These are phyloP conservation scores for Collybia mongolica DNA, from an alignment of 768 basidiomycete species.

Conservation along the genomic window DNA sequence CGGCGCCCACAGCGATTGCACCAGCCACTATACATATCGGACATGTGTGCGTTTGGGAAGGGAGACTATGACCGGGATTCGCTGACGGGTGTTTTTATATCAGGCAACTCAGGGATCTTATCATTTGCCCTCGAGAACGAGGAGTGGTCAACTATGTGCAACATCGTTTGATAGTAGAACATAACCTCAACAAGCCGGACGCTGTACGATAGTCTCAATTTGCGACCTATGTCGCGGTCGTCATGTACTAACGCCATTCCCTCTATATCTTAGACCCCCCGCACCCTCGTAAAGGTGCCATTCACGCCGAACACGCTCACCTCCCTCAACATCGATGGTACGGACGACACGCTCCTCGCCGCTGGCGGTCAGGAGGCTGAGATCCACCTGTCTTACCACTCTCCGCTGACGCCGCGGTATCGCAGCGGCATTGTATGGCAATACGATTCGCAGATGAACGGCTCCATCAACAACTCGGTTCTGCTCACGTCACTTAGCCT, in stretches of 20 bases:
- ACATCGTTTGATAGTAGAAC: slow-evolving; percentile 53
- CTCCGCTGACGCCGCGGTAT: slow-evolving; percentile 24
- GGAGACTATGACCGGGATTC: slow-evolving; percentile 3
- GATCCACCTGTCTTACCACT: slow-evolving; percentile 57
- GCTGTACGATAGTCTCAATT: slow-evolving; percentile 34
- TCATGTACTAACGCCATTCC: slow-evolving; percentile 3
- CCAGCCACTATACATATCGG: slow-evolving; percentile 51
- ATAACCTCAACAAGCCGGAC: slow-evolving; percentile 48
- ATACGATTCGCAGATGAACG: slow-evolving; percentile 48
- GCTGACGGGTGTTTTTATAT: slow-evolving; percentile 1
- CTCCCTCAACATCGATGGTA: slow-evolving; percentile 49
- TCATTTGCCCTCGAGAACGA: slow-evolving; percentile 68
- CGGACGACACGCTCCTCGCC: slow-evolving; percentile 62
- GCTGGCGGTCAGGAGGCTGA: slow-evolving; percentile 76
- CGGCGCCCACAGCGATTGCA: slow-evolving; percentile 37
- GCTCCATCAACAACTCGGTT: slow-evolving; percentile 85
- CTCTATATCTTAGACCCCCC: slow-evolving; percentile 31
- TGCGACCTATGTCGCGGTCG: slow-evolving; percentile 10
- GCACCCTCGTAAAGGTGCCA: slow-evolving; percentile 48
- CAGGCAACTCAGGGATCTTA: slow-evolving; percentile 77
- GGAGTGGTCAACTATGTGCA: slow-evolving; percentile 68
- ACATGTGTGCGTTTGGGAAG: slow-evolving; percentile 52
- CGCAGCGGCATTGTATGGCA: slow-evolving; percentile 47
- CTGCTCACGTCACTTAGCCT: slow-evolving; percentile 62
- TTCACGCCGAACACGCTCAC: slow-evolving; percentile 68